These are phyloP conservation scores for Candida sanyaensis DNA, from an alignment of 1,139 yeast species.

Conservation along the genomic window DNA sequence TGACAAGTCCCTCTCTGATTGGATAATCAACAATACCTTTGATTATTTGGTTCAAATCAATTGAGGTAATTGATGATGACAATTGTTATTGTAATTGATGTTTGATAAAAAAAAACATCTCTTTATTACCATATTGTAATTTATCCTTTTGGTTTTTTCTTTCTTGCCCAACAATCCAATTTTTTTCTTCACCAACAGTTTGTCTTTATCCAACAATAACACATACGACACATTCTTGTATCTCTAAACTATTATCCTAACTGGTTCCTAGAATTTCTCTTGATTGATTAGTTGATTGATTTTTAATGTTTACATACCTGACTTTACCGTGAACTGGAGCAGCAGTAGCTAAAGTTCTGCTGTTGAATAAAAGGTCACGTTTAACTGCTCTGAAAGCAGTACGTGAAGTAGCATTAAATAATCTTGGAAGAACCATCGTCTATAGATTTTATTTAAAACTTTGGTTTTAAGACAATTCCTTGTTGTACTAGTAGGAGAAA, in stretches of 20 bases:
- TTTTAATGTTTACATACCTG: constrained; percentile 61
- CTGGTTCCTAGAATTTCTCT: background rate
- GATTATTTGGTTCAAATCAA: background rate
- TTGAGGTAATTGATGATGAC: background rate
- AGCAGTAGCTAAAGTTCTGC: constrained; percentile 87
- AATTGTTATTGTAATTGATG: no score
- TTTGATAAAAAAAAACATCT: no score
- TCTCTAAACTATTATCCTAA: no score
- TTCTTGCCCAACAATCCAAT: no score
- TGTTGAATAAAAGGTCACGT: constrained; percentile 67
- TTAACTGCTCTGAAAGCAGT: constrained; percentile 89
- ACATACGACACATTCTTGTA: no score
- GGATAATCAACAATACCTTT: background rate
- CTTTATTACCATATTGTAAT: no score
- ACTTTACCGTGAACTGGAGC: constrained; percentile 85
- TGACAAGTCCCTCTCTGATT: background rate
- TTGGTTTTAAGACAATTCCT: constrained; percentile 17
- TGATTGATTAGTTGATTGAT: background rate
- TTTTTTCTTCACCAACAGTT: no score
- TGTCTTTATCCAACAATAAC: no score
- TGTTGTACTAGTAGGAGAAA: constrained; percentile 11
- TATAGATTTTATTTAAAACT: constrained; percentile 18
- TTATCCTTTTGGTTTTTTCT: no score
- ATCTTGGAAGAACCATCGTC: constrained; percentile 81
- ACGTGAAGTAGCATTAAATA: constrained; percentile 87